A percentile compares a stretch with the other conserved stretches of the same genome.
These are phyloP conservation scores for Rhizoclosmatium hyalinum DNA, from an alignment of 371 early-diverging fungal species.

Conservation along the genomic window DNA sequence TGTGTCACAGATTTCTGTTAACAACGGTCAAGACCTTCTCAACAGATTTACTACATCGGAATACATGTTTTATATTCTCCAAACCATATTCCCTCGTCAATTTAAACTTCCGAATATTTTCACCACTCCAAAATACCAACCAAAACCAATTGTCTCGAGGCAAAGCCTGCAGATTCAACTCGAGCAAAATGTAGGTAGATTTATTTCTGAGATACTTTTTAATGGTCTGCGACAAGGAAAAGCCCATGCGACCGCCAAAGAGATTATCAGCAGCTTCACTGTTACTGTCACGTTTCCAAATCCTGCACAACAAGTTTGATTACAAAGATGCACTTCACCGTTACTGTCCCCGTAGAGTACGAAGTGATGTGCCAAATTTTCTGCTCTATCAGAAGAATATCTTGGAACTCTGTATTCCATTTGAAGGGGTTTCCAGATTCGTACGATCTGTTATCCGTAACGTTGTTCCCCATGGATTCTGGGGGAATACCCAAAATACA, in stretches of 20 bases:
- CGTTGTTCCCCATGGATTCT: conserved; percentile 61
- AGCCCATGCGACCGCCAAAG: conserved; percentile 8
- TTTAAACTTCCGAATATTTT: conserved; percentile 25
- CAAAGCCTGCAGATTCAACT: neutral
- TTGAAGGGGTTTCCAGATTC: conserved; percentile 46
- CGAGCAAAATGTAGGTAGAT: conserved; percentile 7
- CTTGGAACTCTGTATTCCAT: conserved; percentile 9
- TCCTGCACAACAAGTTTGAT: conserved; percentile 35
- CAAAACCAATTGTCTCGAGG: neutral
- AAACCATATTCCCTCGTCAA: conserved; percentile 39
- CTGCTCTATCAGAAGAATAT: neutral
- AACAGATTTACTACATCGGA: conserved; percentile 1
- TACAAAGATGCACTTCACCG: conserved; percentile 35
- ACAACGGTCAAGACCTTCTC: conserved; percentile 8
- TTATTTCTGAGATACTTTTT: neutral
- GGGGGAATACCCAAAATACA: conserved; percentile 62
- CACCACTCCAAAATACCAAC: neutral
- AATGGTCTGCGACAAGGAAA: too few relatives aligned
- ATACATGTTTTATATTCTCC: conserved; percentile 15
- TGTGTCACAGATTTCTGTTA: neutral
- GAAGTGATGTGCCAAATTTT: neutral
- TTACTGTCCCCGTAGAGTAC: conserved; percentile 39
- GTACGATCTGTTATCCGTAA: conserved; percentile 46
- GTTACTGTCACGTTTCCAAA: conserved; percentile 22
- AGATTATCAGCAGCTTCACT: conserved; percentile 24